Conservation (phyloP, 2,329 filamentous ascomycete genomes). For the Neofusicoccum umdonicola region DNA sequence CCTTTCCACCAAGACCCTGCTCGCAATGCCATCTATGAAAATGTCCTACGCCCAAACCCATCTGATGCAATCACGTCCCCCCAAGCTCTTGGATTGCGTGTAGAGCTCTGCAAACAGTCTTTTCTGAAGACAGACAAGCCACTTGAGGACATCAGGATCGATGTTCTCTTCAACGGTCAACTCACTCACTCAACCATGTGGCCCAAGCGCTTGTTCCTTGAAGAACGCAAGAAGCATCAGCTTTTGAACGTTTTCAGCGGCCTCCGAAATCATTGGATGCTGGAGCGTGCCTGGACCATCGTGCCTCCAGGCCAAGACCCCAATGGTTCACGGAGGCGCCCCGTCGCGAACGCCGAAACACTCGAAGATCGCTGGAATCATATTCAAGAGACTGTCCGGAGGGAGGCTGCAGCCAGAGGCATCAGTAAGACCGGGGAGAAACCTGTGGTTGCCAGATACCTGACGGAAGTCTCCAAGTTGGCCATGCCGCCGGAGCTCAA, state of each 20-base stretch:
- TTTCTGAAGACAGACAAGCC: conserved; percentile 19
- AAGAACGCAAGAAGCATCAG: conserved; percentile 20
- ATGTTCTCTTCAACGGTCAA: conserved; percentile 49
- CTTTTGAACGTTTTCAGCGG: conserved; percentile 38
- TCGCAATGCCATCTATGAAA: not conserved
- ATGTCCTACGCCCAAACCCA: not conserved
- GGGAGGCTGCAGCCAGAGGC: conserved; percentile 37
- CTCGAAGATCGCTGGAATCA: conserved; percentile 35
- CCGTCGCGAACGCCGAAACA: conserved; percentile 7
- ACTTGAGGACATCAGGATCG: conserved; percentile 43
- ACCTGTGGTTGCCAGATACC: conserved; percentile 38
- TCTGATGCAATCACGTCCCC: conserved; percentile 1
- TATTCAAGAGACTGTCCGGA: conserved; percentile 29
- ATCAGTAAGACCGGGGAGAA: conserved; percentile 29
- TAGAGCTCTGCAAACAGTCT: conserved; percentile 31
- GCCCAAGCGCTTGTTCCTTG: conserved; percentile 24
- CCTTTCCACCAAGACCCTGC: not conserved
- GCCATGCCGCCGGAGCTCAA: conserved; percentile 35
- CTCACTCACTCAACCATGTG: conserved; percentile 35
- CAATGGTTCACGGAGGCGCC: conserved; percentile 23
- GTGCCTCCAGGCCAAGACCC: conserved; percentile 26
- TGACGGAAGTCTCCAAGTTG: conserved; percentile 38
- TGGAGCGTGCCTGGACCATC: conserved; percentile 48
- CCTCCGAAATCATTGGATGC: conserved; percentile 35
- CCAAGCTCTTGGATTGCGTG: conserved; percentile 31